These are phyloP conservation scores for Artemisia tridentata DNA, from an alignment of 129 eudicot genomes.

Conservation along the genomic window DNA sequence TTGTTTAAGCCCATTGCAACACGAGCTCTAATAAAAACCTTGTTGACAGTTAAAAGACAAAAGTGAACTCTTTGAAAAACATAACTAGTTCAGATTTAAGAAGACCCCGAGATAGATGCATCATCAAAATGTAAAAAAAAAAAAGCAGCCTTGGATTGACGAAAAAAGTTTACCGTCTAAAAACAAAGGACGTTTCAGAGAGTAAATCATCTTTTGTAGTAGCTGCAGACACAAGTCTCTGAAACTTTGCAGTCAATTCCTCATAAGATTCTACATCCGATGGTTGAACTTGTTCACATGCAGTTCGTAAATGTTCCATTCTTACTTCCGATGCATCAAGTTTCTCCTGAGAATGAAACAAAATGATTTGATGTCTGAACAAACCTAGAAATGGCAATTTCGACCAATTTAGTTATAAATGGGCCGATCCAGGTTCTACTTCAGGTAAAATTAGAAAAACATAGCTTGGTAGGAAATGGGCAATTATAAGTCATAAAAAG, in stretches of 20 bases:
- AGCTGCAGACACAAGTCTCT: slow-evolving; percentile 56
- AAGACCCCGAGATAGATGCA: not conserved
- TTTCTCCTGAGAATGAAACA: slow-evolving; percentile 52
- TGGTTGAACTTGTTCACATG: slow-evolving; percentile 60
- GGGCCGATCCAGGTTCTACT: not conserved
- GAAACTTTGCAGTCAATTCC: slow-evolving; percentile 53
- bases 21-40: too few relatives aligned
- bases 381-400: not conserved
- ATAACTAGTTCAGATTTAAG: too few relatives aligned
- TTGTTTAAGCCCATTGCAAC: too few relatives aligned
- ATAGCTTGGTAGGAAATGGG: too few relatives aligned
- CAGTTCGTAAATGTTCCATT: slow-evolving; percentile 73
- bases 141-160: not conserved
- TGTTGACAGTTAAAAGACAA: not conserved
- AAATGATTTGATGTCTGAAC: not conserved
- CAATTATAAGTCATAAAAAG: too few relatives aligned
- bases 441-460: not conserved
- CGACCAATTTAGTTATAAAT: not conserved
- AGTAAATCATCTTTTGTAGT: slow-evolving; percentile 27
- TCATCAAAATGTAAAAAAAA: not conserved
- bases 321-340: slow-evolving; percentile 60
- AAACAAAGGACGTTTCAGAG: slow-evolving; percentile 29
- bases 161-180: slow-evolving; percentile 39
- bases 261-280: slow-evolving; percentile 60
- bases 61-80: not conserved